Evolutionary conservation across 2,329 filamentous ascomycete species (phyloP).

Genomic region (Cephalotrichum gorgonifer): DNA sequence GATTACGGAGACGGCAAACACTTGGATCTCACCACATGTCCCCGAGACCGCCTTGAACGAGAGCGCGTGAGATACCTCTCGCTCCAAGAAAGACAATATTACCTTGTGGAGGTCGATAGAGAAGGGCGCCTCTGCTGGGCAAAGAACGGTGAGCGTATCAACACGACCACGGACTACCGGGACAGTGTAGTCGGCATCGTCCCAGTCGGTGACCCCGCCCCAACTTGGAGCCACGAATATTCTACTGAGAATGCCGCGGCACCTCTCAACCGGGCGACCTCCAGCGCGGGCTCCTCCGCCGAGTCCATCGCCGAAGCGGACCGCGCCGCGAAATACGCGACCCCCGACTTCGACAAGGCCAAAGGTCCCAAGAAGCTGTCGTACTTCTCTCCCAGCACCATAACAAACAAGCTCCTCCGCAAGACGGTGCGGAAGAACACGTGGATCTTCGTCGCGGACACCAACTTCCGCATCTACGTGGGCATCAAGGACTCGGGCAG

Average conservation of each 20-base stretch:
- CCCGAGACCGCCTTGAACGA: conserved; percentile 62
- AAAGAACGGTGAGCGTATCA: conserved; percentile 69
- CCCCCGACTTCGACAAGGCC: conserved; percentile 47
- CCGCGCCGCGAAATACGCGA: conserved; percentile 34
- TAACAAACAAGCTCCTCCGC: conserved; percentile 70
- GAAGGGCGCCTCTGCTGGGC: conserved; percentile 77
- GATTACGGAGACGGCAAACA: conserved; percentile 68
- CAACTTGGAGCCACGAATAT: conserved; percentile 14
- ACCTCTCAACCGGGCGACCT: conserved; percentile 7
- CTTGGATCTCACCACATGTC: conserved; percentile 61
- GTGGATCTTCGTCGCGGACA: conserved; percentile 91
- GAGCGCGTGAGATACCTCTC: conserved; percentile 79
- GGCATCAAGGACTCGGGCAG: conserved; percentile 82
- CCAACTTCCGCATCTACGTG: conserved; percentile 73
- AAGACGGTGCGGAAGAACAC: conserved; percentile 77
- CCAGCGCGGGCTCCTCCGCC: conserved; percentile 23
- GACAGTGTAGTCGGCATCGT: conserved; percentile 73
- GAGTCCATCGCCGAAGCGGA: conserved; percentile 45
- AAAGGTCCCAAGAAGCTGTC: conserved; percentile 44
- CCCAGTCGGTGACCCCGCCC: conserved; percentile 47
- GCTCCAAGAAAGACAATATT: conserved; percentile 69
- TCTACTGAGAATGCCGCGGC: conserved; percentile 7
- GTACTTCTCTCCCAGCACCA: conserved; percentile 59
- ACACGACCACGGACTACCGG: conserved; percentile 64
- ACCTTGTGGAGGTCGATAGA: conserved; percentile 65